Evolutionary conservation across 805 yeast species (phyloP).

Genomic region (Cyberlindnera euphorbiiphila): DNA sequence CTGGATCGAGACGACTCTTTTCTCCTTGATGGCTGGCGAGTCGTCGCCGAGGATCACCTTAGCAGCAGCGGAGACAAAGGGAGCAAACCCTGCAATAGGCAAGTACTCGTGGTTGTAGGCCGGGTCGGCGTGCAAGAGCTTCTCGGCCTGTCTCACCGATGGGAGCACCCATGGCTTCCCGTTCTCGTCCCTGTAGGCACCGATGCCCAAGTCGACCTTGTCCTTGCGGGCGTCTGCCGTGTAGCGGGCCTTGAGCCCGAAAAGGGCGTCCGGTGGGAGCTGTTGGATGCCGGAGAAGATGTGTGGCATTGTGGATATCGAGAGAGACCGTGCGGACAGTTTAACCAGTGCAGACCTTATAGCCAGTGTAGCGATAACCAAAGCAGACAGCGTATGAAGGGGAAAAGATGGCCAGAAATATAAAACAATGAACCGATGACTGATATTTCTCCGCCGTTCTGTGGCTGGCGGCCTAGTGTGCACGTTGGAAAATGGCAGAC

Average conservation of each 20-base stretch:
- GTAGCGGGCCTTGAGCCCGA: constrained; percentile 71
- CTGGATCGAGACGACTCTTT: constrained; percentile 61
- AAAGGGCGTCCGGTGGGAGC: constrained; percentile 84
- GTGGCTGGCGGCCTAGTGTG: no score
- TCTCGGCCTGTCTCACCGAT: constrained; percentile 67
- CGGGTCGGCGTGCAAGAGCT: constrained; percentile 51
- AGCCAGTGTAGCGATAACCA: no score
- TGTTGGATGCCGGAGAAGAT: constrained; percentile 49
- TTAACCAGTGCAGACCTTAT: no score
- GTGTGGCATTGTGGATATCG: constrained; percentile 20
- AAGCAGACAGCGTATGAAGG: no score
- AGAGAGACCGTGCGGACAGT: no score
- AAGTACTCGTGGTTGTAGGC: constrained; percentile 82
- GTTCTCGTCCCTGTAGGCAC: constrained; percentile 67
- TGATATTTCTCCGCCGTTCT: no score
- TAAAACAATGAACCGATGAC: no score
- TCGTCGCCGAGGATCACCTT: constrained; percentile 66
- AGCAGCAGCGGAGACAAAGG: constrained; percentile 67
- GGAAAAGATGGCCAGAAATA: no score
- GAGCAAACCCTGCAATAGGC: constrained; percentile 72
- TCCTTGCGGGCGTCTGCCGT: constrained; percentile 50
- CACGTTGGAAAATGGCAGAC: no score
- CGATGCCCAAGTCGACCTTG: constrained; percentile 86
- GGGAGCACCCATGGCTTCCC: constrained; percentile 74
- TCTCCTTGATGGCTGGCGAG: constrained; percentile 45